Evolutionary conservation across 2,329 filamentous ascomycete genomes (phyloP).

Genomic region (Diaporthe sp.): DNA sequence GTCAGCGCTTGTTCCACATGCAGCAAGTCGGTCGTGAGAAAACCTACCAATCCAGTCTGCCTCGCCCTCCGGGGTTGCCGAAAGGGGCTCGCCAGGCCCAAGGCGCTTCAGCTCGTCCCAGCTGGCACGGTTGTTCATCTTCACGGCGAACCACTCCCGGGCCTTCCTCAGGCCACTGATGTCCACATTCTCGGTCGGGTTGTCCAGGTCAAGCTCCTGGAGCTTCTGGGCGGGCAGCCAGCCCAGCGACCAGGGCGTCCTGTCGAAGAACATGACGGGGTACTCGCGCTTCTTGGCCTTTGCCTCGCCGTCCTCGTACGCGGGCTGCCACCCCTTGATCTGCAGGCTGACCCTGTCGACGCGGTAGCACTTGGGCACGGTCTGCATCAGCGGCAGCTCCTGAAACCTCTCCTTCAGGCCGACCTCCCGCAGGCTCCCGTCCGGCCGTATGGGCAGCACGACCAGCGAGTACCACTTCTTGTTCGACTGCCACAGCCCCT

Average conservation of each 20-base stretch:
- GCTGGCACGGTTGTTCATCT: constrained; percentile 39
- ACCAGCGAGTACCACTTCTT: constrained; percentile 52
- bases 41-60: constrained; percentile 15
- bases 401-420: constrained; percentile 44
- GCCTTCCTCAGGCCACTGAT: constrained; percentile 33
- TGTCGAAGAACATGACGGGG: constrained; percentile 56
- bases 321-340: constrained; percentile 54
- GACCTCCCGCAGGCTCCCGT: constrained; percentile 37
- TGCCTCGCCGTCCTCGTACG: constrained; percentile 52
- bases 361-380: constrained; percentile 52
- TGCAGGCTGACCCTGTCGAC: constrained; percentile 45
- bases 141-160: constrained; percentile 38
- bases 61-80: constrained; percentile 30
- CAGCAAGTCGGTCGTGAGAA: neutral
- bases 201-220: constrained; percentile 33
- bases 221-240: constrained; percentile 38
- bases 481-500: constrained; percentile 48
- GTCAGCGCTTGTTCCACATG: neutral
- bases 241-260: constrained; percentile 37
- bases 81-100: constrained; percentile 38
- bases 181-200: constrained; percentile 33
- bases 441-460: constrained; percentile 50
- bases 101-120: constrained; percentile 38
- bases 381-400: constrained; percentile 49
- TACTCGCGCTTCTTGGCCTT: constrained; percentile 53